These are phyloP conservation scores for Cucurbitaria berberidis DNA, from an alignment of 2,329 filamentous ascomycete genomes.

Conservation along the genomic window DNA sequence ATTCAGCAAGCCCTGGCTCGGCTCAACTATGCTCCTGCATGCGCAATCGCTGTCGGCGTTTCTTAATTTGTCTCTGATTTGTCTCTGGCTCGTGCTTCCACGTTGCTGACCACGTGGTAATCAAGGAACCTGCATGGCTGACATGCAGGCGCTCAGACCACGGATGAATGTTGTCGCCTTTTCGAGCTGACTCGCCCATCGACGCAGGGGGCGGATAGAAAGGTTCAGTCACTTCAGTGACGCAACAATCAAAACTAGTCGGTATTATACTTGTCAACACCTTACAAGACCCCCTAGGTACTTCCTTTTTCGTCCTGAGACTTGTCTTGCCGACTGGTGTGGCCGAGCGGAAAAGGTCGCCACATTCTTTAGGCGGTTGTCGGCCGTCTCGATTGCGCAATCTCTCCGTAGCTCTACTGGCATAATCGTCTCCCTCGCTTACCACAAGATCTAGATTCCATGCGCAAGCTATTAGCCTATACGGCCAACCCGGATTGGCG, in stretches of 20 bases:
- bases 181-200: background rate
- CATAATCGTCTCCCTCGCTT: too few relatives aligned
- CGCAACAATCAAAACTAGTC: background rate
- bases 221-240: background rate
- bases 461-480: background rate
- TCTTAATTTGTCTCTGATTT: conserved; percentile 2
- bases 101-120: conserved; percentile 22
- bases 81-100: conserved; percentile 9
- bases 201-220: background rate
- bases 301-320: background rate
- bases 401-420: too few relatives aligned
- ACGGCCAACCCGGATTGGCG: background rate
- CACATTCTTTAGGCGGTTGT: background rate
- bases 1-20: background rate
- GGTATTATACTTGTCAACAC: background rate
- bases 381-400: too few relatives aligned
- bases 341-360: background rate
- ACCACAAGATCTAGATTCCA: background rate
- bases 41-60: conserved; percentile 5
- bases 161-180: background rate
- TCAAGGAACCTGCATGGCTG: conserved; percentile 4
- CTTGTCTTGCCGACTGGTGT: background rate
- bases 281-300: too few relatives aligned
- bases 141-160: background rate
- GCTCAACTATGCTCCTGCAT: background rate